Evolutionary conservation across 1,139 yeast genomes (phyloP).

Genomic region (Pichia sp.): DNA sequence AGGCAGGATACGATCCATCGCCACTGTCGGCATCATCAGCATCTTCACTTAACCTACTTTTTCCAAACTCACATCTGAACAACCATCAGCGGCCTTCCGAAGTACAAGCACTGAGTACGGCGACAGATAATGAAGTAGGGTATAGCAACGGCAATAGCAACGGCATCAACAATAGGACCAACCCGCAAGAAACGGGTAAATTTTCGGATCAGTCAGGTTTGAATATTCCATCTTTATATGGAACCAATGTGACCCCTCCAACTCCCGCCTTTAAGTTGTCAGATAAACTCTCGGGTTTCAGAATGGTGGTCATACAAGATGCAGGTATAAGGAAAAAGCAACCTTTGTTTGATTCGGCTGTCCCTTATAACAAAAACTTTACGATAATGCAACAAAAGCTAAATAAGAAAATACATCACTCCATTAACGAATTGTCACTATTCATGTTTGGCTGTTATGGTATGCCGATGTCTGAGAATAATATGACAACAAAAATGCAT

Average conservation of each 20-base stretch:
- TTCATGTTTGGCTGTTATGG: conserved; percentile 55
- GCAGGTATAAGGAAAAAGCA: conserved; percentile 51
- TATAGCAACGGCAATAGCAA: not conserved
- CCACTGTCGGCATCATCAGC: not conserved
- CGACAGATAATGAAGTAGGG: not conserved
- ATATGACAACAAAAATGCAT: conserved; percentile 45
- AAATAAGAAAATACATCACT: conserved; percentile 36
- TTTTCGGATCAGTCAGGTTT: not conserved
- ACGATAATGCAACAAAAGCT: conserved; percentile 19
- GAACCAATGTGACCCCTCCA: conserved; percentile 22
- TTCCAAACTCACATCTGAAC: not conserved
- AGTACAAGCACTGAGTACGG: not conserved
- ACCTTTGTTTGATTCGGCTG: conserved; percentile 44
- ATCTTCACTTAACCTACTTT: not conserved
- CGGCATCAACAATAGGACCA: not conserved
- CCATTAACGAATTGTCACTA: conserved; percentile 43
- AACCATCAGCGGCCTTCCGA: not conserved
- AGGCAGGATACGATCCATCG: conserved; percentile 1
- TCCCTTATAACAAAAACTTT: conserved; percentile 8
- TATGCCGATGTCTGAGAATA: conserved; percentile 46
- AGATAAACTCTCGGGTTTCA: conserved; percentile 36
- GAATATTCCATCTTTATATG: conserved; percentile 26
- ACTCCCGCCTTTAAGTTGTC: conserved; percentile 29
- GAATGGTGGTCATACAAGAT: conserved; percentile 49
- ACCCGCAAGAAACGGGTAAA: conserved; percentile 9